Evolutionary conservation across 345 rosid species (phyloP).

Genomic region (Acer saccharum): DNA sequence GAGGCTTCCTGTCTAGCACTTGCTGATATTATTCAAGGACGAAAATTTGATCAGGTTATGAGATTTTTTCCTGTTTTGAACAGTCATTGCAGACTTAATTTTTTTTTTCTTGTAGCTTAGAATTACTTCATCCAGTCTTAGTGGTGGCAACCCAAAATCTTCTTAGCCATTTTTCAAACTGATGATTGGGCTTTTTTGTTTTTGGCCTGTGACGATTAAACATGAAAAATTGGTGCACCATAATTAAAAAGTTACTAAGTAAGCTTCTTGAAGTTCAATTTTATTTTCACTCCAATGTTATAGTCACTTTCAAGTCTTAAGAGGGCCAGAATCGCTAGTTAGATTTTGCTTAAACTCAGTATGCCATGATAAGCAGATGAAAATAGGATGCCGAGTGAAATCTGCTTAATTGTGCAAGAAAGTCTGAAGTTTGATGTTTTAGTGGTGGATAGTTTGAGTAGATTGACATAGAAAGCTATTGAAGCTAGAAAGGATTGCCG

Average conservation of each 20-base stretch:
- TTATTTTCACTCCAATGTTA: not conserved
- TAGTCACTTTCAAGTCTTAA: not conserved
- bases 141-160: not conserved
- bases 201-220: not conserved
- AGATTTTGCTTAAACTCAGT: not conserved
- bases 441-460: not conserved
- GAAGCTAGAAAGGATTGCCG: not conserved
- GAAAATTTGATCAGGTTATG: conserved; percentile 81
- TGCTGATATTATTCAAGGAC: conserved; percentile 94
- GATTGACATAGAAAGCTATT: not conserved
- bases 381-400: not conserved
- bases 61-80: conserved; percentile 21
- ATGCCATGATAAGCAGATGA: not conserved
- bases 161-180: not conserved
- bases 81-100: not conserved
- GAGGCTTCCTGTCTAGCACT: conserved; percentile 96
- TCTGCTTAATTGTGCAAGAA: not conserved
- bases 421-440: not conserved
- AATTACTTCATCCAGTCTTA: not conserved
- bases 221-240: not conserved
- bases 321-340: not conserved
- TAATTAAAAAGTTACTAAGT: not conserved
- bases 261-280: not conserved
- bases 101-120: too few species aligned
- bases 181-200: not conserved